These are phyloP conservation scores for Solanum habrochaites DNA, from an alignment of 257 asterid species.

Conservation along the genomic window DNA sequence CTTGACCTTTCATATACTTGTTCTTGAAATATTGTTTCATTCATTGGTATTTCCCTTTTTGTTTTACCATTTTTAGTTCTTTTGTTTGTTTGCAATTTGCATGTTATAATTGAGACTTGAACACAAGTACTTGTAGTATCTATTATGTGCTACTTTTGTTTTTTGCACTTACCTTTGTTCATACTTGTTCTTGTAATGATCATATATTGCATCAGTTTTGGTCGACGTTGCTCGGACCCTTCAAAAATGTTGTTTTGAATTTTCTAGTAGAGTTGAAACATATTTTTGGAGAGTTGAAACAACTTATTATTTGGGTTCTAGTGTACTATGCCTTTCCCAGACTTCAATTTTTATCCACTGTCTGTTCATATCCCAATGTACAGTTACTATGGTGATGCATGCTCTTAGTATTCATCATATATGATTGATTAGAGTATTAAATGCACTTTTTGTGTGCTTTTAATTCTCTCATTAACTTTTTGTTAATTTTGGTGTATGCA, in stretches of 20 bases:
- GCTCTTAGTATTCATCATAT: neutral
- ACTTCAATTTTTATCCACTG: neutral
- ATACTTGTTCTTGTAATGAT: neutral
- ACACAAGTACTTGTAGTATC: neutral
- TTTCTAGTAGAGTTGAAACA: neutral
- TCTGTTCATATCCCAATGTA: conserved; percentile 3
- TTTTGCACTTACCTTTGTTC: neutral
- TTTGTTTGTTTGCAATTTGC: neutral
- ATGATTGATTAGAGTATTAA: neutral
- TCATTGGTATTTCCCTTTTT: neutral
- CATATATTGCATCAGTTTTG: neutral
- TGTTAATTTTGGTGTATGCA: neutral
- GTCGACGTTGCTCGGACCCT: neutral
- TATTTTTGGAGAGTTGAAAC: neutral
- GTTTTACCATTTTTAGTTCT: neutral
- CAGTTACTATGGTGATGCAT: neutral
- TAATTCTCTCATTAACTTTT: neutral
- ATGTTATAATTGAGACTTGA: neutral
- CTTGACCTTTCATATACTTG: neutral
- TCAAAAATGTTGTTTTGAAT: neutral
- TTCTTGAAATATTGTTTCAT: neutral
- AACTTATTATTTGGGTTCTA: neutral
- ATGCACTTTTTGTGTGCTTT: neutral
- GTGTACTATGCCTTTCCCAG: neutral
- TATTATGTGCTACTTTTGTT: neutral